Base-by-base conservation (phyloP, 2,329 filamentous ascomycete genomes). In the Sclerotinia minor region DNA sequence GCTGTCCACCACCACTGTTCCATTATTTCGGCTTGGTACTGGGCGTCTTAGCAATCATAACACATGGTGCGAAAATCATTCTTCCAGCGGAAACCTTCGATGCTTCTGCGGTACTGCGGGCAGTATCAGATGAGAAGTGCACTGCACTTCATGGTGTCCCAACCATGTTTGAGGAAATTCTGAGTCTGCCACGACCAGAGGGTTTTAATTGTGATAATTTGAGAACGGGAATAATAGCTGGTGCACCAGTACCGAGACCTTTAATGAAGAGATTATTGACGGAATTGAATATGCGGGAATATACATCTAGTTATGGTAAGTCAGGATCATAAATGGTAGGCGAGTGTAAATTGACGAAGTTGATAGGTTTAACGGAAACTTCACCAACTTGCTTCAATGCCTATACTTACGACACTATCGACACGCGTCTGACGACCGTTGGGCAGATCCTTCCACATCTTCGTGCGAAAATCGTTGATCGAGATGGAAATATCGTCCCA, bases 21-120 rank as follows among this genome's bases (percentile, higher is more conserved):
- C 92, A 95, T 80, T 94, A 91, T 80, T 94, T 94, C 75, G 91
- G 91, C 1, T 84, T 94, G 9, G 2, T 94, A 11, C 90, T 94
- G 0, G 91, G 91, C 19, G 61, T 68, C 1, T 41, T 67, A 2
- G 57, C 57, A 19, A 19, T 54, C 6, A 63, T 67, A 6, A 63
- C 65, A 5, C 57, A 67, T 47, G 91, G 91, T 58, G 86, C 86
- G 50, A 91, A 89, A 77, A 88, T 93, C 63, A 87, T 94, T 13
- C 92, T 92, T 74, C 91, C 92, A 0, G 85, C 85, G 71, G 89
- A 92, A 73, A 86, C 89, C 0, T 94, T 94, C 75, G 88, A 92
- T 73, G 83, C 89, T 1, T 78, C 80, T 5, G 86, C 89, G 0
- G 89, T 89, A 2, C 81, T 94, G 45, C 82, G 82, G 54, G 88